Conservation (phyloP, 1,139 yeast species). For the Yamadazyma dushanensis region DNA sequence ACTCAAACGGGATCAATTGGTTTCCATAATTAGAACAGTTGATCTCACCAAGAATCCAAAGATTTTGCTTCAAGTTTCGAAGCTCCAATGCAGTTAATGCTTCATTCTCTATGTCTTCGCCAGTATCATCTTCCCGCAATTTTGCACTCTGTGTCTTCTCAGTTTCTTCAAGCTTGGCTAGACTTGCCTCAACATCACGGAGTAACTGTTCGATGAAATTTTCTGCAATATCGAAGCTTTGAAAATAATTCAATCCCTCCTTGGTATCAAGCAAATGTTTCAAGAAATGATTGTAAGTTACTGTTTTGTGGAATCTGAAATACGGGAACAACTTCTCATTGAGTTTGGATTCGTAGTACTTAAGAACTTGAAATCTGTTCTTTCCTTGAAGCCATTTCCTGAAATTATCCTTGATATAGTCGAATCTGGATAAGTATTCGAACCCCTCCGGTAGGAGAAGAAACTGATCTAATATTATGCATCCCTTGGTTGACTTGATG, state of each 20-base stretch:
- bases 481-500: slow-evolving; percentile 25
- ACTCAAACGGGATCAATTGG: slow-evolving; percentile 41
- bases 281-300: slow-evolving; percentile 48
- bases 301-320: slow-evolving; percentile 12
- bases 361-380: slow-evolving; percentile 10
- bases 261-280: slow-evolving; percentile 78
- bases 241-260: slow-evolving; percentile 61
- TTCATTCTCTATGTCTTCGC: slow-evolving; percentile 3
- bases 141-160: no score
- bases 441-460: slow-evolving; percentile 36
- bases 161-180: slow-evolving; percentile 15
- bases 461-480: slow-evolving; percentile 27
- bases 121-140: slow-evolving; percentile 5
- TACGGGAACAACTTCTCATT: slow-evolving; percentile 28
- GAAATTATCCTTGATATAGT: slow-evolving; percentile 34
- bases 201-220: slow-evolving; percentile 29
- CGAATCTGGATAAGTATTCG: slow-evolving; percentile 32
- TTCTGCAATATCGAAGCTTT: slow-evolving; percentile 21
- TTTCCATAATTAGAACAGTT: slow-evolving; percentile 72
- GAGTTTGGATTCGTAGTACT: slow-evolving; percentile 14
- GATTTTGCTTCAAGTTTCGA: slow-evolving; percentile 68
- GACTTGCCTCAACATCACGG: slow-evolving; percentile 20
- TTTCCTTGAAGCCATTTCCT: slow-evolving; percentile 26
- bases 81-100: slow-evolving; percentile 7
- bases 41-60: slow-evolving; percentile 89